phyloP scores from a whole-genome alignment of 108 stramenopile species.

The Fistulifera solaris region DNA sequence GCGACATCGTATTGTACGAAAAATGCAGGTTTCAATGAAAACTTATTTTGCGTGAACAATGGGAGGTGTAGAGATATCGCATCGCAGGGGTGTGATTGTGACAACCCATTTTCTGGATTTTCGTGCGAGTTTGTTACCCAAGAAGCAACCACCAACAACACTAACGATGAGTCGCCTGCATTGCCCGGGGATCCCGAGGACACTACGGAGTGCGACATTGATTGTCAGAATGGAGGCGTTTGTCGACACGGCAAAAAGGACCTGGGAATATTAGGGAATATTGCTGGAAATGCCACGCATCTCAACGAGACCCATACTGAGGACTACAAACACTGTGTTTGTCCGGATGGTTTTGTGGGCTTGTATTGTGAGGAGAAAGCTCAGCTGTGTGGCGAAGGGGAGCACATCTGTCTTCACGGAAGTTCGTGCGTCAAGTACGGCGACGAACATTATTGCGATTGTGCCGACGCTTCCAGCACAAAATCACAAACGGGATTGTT shows the following conservation, averaged over 20 bases:
- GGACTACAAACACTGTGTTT: slow-evolving; percentile 43
- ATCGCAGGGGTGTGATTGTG: slow-evolving; percentile 18
- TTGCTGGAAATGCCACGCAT: background rate
- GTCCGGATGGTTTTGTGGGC: slow-evolving; percentile 30
- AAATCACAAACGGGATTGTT: slow-evolving; percentile 13
- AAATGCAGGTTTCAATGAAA: slow-evolving; percentile 2
- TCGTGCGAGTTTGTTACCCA: slow-evolving; percentile 21
- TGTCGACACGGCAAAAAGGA: slow-evolving; percentile 33
- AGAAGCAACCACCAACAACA: background rate
- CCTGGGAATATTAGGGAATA: slow-evolving; percentile 6
- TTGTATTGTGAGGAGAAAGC: slow-evolving; percentile 23
- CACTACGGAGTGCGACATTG: slow-evolving; percentile 13
- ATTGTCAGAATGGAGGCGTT: slow-evolving; percentile 23
- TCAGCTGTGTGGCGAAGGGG: slow-evolving; percentile 19
- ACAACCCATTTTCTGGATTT: slow-evolving; percentile 22
- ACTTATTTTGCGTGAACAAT: slow-evolving; percentile 15
- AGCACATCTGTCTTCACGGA: slow-evolving; percentile 38
- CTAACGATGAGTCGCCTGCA: background rate
- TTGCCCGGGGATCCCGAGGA: too few relatives aligned
- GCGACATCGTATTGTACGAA: slow-evolving; percentile 12
- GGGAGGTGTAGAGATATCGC: slow-evolving; percentile 4
- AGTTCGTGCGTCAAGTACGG: slow-evolving; percentile 23
- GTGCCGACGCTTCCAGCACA: slow-evolving; percentile 20
- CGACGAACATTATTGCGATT: slow-evolving; percentile 30
- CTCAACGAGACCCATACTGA: slow-evolving; percentile 13